Evolutionary conservation across 140 eudicot genomes (phyloP).

Genomic region (Senecio squalidus): DNA sequence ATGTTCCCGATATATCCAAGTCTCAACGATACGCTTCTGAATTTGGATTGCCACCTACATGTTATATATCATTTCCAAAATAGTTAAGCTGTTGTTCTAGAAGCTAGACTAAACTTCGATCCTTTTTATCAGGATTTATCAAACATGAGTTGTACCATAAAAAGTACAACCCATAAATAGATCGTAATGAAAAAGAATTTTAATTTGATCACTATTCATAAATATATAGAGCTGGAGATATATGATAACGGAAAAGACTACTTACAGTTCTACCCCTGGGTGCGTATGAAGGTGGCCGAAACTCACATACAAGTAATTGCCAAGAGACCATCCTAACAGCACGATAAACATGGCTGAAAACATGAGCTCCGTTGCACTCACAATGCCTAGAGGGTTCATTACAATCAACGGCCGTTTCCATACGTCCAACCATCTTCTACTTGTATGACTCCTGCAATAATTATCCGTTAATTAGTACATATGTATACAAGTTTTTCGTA

Average conservation of each 20-base stretch:
- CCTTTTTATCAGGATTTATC: too few species aligned
- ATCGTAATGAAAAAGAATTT: background rate
- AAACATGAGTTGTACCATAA: too few species aligned
- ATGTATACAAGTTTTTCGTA: too few species aligned
- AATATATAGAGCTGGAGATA: too few species aligned
- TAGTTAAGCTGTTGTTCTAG: background rate
- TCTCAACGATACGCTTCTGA: constrained; percentile 58
- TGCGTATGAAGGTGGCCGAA: constrained; percentile 54
- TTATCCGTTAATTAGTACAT: background rate
- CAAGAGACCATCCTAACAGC: constrained; percentile 60
- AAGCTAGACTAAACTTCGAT: too few species aligned
- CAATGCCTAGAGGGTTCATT: constrained; percentile 64
- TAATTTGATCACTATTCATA: too few species aligned
- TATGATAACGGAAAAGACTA: too few species aligned
- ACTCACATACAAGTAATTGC: constrained; percentile 54
- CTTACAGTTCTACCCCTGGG: constrained; percentile 43
- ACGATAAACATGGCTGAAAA: constrained; percentile 56
- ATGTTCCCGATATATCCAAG: constrained; percentile 65
- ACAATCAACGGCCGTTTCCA: constrained; percentile 54
- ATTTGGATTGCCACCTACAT: constrained; percentile 57
- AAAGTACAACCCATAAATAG: too few species aligned
- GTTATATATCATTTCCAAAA: background rate
- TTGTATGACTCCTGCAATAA: background rate
- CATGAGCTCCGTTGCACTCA: constrained; percentile 41
- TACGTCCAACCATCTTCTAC: constrained; percentile 20